Evolutionary conservation across 176 grass and related monocot species (phyloP).

Genomic region (Tillandsia fasciculata): DNA sequence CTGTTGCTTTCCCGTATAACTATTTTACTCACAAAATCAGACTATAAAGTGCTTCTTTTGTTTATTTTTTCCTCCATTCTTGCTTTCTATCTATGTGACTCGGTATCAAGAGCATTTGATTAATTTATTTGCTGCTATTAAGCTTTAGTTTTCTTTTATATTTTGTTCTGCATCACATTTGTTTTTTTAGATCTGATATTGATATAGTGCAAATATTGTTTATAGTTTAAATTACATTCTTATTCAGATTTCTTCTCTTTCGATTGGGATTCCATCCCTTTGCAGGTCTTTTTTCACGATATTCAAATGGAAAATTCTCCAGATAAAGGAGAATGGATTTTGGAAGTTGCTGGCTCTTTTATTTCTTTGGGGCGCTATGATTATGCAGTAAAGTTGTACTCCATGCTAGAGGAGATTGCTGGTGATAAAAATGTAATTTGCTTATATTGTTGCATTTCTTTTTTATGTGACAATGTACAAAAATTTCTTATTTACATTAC

Average conservation of each 20-base stretch:
- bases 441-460: neutral
- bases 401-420: conserved; percentile 38
- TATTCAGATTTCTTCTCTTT: neutral
- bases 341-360: conserved; percentile 51
- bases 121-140: neutral
- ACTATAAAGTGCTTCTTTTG: conserved; percentile 6
- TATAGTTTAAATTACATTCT: no score
- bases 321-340: conserved; percentile 41
- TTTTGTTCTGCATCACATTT: no score
- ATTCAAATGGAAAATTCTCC: conserved; percentile 36
- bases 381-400: conserved; percentile 74
- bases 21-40: neutral
- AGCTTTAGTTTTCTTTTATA: neutral
- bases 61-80: neutral
- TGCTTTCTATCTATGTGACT: no score
- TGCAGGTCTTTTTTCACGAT: conserved; percentile 54
- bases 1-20: neutral
- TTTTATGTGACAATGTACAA: neutral
- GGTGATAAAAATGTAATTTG: conserved; percentile 46
- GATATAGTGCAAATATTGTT: no score
- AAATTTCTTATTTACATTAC: neutral
- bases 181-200: no score
- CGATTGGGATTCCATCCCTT: neutral
- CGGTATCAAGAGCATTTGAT: no score
- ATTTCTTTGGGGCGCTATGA: conserved; percentile 51